Conservation (phyloP, 805 yeast genomes). For the Suhomyces sp. region DNA sequence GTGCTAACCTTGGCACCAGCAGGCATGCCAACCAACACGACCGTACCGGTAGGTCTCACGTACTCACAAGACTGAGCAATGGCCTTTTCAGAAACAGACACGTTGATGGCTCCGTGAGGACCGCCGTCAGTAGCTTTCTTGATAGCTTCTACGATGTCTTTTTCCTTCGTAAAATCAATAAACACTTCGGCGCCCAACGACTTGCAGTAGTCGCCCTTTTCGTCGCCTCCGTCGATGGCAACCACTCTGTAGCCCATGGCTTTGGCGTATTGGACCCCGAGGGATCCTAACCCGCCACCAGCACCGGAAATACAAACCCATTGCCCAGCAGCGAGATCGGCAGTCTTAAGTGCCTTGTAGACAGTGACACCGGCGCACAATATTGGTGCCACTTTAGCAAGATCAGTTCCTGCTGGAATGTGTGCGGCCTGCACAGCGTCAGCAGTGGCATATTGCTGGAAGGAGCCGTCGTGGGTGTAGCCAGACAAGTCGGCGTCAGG, state of each 20-base stretch:
- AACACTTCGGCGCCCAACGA: conserved; percentile 26
- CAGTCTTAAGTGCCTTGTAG: conserved; percentile 64
- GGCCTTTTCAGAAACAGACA: conserved; percentile 70
- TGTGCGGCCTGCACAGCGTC: conserved; percentile 62
- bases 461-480: conserved; percentile 70
- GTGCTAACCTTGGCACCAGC: conserved; percentile 42
- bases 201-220: conserved; percentile 45
- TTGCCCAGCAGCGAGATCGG: conserved; percentile 58
- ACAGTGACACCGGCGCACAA: conserved; percentile 69
- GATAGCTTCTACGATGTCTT: conserved; percentile 55
- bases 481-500: conserved; percentile 67
- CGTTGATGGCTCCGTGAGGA: conserved; percentile 73
- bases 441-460: conserved; percentile 66
- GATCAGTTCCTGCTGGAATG: conserved; percentile 53
- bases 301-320: conserved; percentile 79
- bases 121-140: conserved; percentile 65
- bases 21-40: conserved; percentile 45
- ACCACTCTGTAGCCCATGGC: conserved; percentile 71
- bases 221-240: conserved; percentile 74
- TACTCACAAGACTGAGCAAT: conserved; percentile 47
- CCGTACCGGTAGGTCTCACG: conserved; percentile 41
- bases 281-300: conserved; percentile 76
- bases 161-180: conserved; percentile 34
- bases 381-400: conserved; percentile 58
- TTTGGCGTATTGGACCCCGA: conserved; percentile 71